Base-by-base conservation (phyloP, 2,329 filamentous ascomycete genomes). In the Stemphylium beticola region DNA sequence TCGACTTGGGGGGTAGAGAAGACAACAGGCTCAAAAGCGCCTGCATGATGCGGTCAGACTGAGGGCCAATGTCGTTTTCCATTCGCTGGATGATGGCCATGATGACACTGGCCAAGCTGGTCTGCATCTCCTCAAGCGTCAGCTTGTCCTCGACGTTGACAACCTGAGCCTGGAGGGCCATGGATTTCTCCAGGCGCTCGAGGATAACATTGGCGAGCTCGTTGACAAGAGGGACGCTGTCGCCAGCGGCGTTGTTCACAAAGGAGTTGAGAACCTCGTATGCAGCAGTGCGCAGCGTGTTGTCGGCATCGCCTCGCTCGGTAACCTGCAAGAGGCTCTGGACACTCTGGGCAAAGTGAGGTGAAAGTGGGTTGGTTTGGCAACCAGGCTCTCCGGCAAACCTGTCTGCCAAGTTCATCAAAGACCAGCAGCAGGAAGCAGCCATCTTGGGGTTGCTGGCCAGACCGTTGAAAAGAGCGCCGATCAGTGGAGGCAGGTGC, bases 251-350 rank as follows among this genome's bases (percentile, higher is more conserved):
- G 73, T 96, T 96, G 71, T 89, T 89, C 49, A 98, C 91, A 68
- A 98, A 99, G 0, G 92, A 88, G 77, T 96, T 96, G 55, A 99
- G 86, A 18, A 99, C 95, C 76, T 99, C 95, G 74, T 99, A 99
- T 8, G 95, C 92, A 48, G 95, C 96, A 54, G 93, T 98, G 65
- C 95, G 90, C 20, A 98, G 88, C 61, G 93, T 86, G 59, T 92
- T 92, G 69, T 98, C 93, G 22, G 88, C 86, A 72, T 95, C 92
- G 64, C 83, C 80, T 64, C 90, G 88, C 66, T 92, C 91, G 17
- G 95, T 98, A 52, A 97, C 89, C 49, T 89, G 83, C 53, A 99
- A 84, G 48, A 99, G 83, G 57, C 91, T 92, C 69, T 87, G 87
- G 55, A 98, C 89, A 73, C 93, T 96, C 69, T 93, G 86, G 78